phyloP scores from a whole-genome alignment of 495 filamentous ascomycete species.

The Trichodelitschia bisporula region DNA sequence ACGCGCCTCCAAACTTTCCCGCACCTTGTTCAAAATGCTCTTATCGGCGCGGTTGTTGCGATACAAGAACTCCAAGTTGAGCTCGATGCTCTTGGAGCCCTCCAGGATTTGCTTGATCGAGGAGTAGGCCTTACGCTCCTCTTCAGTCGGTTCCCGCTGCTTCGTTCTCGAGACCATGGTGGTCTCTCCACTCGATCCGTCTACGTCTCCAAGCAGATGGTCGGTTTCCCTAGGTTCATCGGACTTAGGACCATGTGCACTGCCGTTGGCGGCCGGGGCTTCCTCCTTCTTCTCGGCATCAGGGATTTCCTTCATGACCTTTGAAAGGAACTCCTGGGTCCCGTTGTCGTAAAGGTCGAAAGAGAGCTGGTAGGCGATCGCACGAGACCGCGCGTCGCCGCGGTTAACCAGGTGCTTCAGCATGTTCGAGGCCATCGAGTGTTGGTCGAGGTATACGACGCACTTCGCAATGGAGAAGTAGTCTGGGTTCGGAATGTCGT shows the following conservation, averaged over 20 bases:
- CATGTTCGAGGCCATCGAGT: slow-evolving; percentile 74
- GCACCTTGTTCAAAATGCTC: slow-evolving; percentile 80
- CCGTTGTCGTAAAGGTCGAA: slow-evolving; percentile 97
- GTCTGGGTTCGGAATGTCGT: slow-evolving; percentile 71
- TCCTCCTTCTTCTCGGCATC: slow-evolving; percentile 20
- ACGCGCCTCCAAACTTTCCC: slow-evolving; percentile 79
- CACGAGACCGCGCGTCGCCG: slow-evolving; percentile 48
- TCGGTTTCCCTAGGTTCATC: slow-evolving; percentile 19
- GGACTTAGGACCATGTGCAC: slow-evolving; percentile 7
- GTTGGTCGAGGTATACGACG: slow-evolving; percentile 84
- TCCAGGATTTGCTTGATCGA: slow-evolving; percentile 70
- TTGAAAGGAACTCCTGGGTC: slow-evolving; percentile 85
- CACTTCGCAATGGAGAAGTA: slow-evolving; percentile 98
- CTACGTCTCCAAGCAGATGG: slow-evolving; percentile 12
- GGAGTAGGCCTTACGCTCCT: slow-evolving; percentile 35
- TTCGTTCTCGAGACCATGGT: slow-evolving; percentile 16
- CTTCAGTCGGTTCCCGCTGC: slow-evolving; percentile 9
- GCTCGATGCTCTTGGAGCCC: slow-evolving; percentile 72
- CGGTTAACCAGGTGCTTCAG: slow-evolving; percentile 60
- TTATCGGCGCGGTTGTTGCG: slow-evolving; percentile 77
- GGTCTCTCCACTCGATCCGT: slow-evolving; percentile 6
- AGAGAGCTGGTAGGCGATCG: slow-evolving; percentile 87
- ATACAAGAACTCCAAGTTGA: slow-evolving; percentile 90
- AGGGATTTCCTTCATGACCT: slow-evolving; percentile 62
- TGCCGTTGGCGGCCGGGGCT: slow-evolving; percentile 15